A percentile compares a stretch with the other conserved stretches of the same genome.
Conservation (phyloP, 148 eudicot genomes). For the Silene conica region DNA sequence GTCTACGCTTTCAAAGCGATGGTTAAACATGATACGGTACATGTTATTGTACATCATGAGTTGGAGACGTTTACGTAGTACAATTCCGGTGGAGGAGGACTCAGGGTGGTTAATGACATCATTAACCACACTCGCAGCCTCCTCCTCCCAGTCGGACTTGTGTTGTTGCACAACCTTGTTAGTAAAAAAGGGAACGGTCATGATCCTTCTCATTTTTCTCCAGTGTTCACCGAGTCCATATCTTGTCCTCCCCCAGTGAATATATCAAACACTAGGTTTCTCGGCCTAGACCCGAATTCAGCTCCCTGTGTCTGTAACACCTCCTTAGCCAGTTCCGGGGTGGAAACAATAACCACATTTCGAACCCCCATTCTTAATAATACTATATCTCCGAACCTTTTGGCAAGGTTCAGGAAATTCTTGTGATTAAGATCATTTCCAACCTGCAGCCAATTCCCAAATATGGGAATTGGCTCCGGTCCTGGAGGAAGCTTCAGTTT, state of each 20-base stretch:
- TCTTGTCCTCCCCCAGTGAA: slow-evolving; percentile 84
- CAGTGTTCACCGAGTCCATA: slow-evolving; percentile 86
- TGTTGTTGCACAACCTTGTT: slow-evolving; percentile 81
- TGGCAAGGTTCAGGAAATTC: no score
- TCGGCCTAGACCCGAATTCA: slow-evolving; percentile 66
- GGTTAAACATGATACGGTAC: slow-evolving; percentile 71
- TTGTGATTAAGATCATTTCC: no score
- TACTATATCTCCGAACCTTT: slow-evolving; percentile 52
- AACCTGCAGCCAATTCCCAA: no score
- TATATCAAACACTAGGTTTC: slow-evolving; percentile 74
- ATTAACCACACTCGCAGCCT: slow-evolving; percentile 56
- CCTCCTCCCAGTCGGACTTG: slow-evolving; percentile 65
- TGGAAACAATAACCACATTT: slow-evolving; percentile 57
- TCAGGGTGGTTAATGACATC: slow-evolving; percentile 58
- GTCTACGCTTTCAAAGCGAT: slow-evolving; percentile 57
- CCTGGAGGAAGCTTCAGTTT: no score
- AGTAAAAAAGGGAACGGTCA: slow-evolving; percentile 83
- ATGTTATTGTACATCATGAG: slow-evolving; percentile 83
- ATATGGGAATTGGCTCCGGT: no score
- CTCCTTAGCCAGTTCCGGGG: slow-evolving; percentile 66
- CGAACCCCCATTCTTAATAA: slow-evolving; percentile 69
- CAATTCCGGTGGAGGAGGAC: slow-evolving; percentile 48
- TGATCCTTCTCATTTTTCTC: slow-evolving; percentile 79
- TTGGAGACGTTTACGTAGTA: slow-evolving; percentile 54
- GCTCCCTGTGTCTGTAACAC: slow-evolving; percentile 81